phyloP scores from a whole-genome alignment of 306 rosid species.

The Cotoneaster glaucophyllus region DNA sequence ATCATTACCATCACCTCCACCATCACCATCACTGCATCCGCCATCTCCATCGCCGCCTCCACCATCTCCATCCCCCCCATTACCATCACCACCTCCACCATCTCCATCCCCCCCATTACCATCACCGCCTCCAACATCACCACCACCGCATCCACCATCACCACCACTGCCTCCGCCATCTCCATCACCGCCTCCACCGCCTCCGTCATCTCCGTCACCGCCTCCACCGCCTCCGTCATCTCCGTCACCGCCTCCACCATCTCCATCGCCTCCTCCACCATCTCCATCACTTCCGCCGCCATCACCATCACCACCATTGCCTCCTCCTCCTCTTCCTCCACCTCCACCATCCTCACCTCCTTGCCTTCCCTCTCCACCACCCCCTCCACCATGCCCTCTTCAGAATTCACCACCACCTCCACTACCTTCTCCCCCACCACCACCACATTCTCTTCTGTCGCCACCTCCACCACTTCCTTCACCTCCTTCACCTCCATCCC shows the following conservation, averaged over 20 bases:
- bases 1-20: background rate
- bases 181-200: background rate
- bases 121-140: background rate
- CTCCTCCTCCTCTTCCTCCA: background rate
- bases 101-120: background rate
- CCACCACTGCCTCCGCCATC: background rate
- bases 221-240: conserved; percentile 4
- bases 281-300: background rate
- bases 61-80: background rate
- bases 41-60: background rate
- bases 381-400: background rate
- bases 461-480: conserved; percentile 7
- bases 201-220: background rate
- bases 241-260: background rate
- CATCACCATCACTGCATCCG: background rate
- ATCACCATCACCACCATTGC: background rate
- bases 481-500: conserved; percentile 11
- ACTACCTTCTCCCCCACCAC: conserved; percentile 13
- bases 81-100: background rate
- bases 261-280: background rate
- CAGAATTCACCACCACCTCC: conserved; percentile 11
- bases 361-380: background rate
- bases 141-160: background rate
- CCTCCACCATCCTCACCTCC: background rate
- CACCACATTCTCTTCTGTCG: conserved; percentile 10